A percentile compares a stretch with the other conserved stretches of the same genome.
Evolutionary conservation across 2,329 filamentous ascomycete species (phyloP).

Genomic region (Graphilbum ipis-grandicollis): DNA sequence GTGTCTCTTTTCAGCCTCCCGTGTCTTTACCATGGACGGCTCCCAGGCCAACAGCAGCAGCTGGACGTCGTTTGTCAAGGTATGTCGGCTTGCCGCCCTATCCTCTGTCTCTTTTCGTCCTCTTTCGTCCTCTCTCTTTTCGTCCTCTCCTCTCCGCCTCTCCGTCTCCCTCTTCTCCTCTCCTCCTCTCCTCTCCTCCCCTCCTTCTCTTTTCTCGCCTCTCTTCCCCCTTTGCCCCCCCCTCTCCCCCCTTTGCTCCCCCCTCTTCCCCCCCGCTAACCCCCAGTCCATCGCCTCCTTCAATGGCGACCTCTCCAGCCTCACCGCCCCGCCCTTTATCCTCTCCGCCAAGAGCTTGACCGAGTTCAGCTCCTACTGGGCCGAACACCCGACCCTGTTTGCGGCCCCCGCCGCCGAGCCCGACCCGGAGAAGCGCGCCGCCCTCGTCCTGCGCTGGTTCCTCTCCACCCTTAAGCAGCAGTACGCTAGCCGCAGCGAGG

Average conservation of each 20-base stretch:
- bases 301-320: conserved; percentile 63
- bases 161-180: no score
- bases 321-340: conserved; percentile 71
- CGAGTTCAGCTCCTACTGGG: conserved; percentile 73
- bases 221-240: no score
- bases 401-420: conserved; percentile 65
- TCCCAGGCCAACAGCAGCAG: conserved; percentile 22
- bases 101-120: no score
- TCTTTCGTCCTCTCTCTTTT: no score
- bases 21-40: background rate
- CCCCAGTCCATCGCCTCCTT: conserved; percentile 58
- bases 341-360: conserved; percentile 62
- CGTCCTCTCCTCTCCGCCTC: no score
- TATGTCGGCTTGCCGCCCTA: no score
- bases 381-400: conserved; percentile 60
- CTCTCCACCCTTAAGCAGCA: conserved; percentile 84
- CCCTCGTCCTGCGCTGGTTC: conserved; percentile 94
- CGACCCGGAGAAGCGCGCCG: conserved; percentile 64
- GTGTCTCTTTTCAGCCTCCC: no score
- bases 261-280: conserved; percentile 2
- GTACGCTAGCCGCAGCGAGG: conserved; percentile 56
- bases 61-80: conserved; percentile 36
- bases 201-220: no score
- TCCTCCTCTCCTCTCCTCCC: no score
- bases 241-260: no score